Evolutionary conservation across 164 flowering plant species (phyloP).

Genomic region (Chimonanthus praecox): DNA sequence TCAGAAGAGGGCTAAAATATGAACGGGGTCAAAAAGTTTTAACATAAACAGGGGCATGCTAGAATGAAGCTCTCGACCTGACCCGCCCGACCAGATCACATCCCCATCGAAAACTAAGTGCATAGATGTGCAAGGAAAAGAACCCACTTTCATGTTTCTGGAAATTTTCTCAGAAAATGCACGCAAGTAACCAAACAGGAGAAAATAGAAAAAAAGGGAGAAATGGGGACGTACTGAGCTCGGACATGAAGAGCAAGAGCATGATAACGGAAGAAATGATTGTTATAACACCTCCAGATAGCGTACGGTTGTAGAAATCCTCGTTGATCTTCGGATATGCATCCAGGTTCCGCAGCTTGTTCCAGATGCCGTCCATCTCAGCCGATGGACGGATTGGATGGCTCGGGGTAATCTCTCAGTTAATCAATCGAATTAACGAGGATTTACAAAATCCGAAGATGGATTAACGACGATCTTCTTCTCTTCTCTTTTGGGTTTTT

Average conservation of each 20-base stretch:
- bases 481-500: background rate
- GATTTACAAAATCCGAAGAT: no score
- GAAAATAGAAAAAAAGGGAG: background rate
- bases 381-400: background rate
- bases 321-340: conserved; percentile 77
- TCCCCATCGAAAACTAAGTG: no score
- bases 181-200: background rate
- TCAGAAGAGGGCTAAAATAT: no score
- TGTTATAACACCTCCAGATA: conserved; percentile 72
- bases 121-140: no score
- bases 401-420: background rate
- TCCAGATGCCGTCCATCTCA: conserved; percentile 22
- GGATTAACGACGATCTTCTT: background rate
- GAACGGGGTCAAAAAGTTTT: no score
- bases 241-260: conserved; percentile 65
- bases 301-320: conserved; percentile 66
- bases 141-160: no score
- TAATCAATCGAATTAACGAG: background rate
- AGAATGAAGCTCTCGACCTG: no score
- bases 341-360: conserved; percentile 48
- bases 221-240: conserved; percentile 38
- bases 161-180: no score
- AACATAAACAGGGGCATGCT: no score
- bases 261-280: conserved; percentile 49
- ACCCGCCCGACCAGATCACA: no score